A percentile compares a stretch with the other conserved stretches of the same genome.
These are phyloP conservation scores for Penicillium herquei DNA, from an alignment of 495 filamentous ascomycete genomes.

Conservation along the genomic window DNA sequence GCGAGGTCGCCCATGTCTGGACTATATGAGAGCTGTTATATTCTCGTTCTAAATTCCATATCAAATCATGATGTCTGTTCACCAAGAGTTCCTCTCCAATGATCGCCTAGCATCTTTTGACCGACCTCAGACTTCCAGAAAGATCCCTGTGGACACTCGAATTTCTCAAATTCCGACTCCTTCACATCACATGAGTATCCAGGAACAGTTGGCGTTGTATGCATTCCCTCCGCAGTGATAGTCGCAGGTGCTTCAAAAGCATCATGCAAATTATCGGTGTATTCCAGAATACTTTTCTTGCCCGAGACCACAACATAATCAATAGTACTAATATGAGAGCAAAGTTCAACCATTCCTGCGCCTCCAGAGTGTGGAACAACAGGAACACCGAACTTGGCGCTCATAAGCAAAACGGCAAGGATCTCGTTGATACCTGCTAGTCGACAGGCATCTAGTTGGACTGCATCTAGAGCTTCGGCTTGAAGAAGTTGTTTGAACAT, in stretches of 20 bases:
- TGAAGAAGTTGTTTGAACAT: constrained; percentile 77
- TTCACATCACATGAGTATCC: constrained; percentile 48
- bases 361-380: constrained; percentile 78
- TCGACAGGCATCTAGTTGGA: constrained; percentile 77
- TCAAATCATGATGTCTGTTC: too few relatives aligned
- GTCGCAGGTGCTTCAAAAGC: constrained; percentile 69
- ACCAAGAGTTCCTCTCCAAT: too few relatives aligned
- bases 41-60: too few relatives aligned
- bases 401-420: constrained; percentile 71
- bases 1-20: too few relatives aligned
- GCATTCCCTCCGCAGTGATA: constrained; percentile 72
- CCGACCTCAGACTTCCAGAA: constrained; percentile 12
- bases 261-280: constrained; percentile 78
- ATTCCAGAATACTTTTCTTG: constrained; percentile 69
- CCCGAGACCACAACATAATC: constrained; percentile 75
- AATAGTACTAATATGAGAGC: constrained; percentile 75
- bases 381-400: constrained; percentile 59
- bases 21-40: too few relatives aligned
- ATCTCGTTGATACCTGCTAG: constrained; percentile 80
- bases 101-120: too few relatives aligned
- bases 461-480: constrained; percentile 66
- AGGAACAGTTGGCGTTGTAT: constrained; percentile 66
- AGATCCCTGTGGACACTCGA: constrained; percentile 8
- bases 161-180: constrained; percentile 5
- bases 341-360: constrained; percentile 76